phyloP scores from a whole-genome alignment of 2,329 filamentous ascomycete genomes.

The Scedosporium boydii region DNA sequence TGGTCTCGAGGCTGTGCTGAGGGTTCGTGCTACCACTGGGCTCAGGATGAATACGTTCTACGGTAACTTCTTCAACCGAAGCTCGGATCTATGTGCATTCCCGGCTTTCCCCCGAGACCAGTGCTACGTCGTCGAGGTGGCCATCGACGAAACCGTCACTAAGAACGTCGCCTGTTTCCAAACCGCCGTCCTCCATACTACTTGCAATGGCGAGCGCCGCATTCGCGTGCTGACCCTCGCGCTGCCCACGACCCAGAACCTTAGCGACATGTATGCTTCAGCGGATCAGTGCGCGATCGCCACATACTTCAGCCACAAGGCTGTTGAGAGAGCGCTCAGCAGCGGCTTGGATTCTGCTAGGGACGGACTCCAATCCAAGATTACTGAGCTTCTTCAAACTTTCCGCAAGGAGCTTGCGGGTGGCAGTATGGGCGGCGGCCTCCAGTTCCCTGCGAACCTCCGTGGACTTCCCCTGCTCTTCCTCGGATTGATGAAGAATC shows the following conservation, averaged over 20 bases:
- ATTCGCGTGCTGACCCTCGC: conserved; percentile 92
- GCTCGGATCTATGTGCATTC: conserved; percentile 94
- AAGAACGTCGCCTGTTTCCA: conserved; percentile 91
- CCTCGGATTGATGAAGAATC: conserved; percentile 90
- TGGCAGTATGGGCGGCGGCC: conserved; percentile 86
- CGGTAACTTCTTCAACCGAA: conserved; percentile 98
- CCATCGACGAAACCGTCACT: conserved; percentile 87
- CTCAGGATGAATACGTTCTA: conserved; percentile 97
- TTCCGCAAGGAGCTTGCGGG: conserved; percentile 96
- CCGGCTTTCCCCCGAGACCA: conserved; percentile 96
- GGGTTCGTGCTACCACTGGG: conserved; percentile 89
- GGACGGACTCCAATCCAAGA: conserved; percentile 82
- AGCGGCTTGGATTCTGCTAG: conserved; percentile 83
- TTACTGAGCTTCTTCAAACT: conserved; percentile 84
- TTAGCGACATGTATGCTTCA: conserved; percentile 88
- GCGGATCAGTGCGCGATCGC: conserved; percentile 91
- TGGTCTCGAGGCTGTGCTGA: conserved; percentile 87
- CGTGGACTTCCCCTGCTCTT: conserved; percentile 83
- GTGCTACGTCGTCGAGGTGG: conserved; percentile 94
- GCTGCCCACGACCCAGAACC: conserved; percentile 81
- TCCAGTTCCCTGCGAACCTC: conserved; percentile 91
- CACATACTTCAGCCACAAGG: conserved; percentile 94
- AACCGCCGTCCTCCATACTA: conserved; percentile 91
- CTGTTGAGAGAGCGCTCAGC: conserved; percentile 79
- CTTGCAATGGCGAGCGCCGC: conserved; percentile 90